Evolutionary conservation across 2,329 filamentous ascomycete species (phyloP), one percentile per base, ranked within the genome.

Genomic region (Bipolaris zeicola): DNA sequence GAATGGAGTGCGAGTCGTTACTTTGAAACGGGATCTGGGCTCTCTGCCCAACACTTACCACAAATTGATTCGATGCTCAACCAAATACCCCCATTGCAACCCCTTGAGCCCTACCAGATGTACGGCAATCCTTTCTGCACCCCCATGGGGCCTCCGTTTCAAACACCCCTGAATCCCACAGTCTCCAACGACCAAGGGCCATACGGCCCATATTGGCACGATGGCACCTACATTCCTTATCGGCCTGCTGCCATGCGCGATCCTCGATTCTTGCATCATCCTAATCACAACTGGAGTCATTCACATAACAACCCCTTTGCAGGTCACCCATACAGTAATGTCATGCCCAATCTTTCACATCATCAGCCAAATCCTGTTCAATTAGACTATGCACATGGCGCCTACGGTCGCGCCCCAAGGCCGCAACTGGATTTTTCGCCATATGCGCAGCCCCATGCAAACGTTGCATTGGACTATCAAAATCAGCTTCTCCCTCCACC

Each of bases 61-160:
- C 83, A 83, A 50, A 81, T 87, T 61, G 86, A 88, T 67, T 88
- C 86, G 5, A 79, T 87, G 71, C 76, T 88, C 52, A 82, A 86
- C 54, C 86, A 88, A 69, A 81, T 81, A 55, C 77, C 83, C 5
- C 77, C 87, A 13, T 84, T 88, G 45, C 83, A 86, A 28, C 67
- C 66, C 34, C 69, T 71, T 36, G 79, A 85, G 55, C 85, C 87
- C 48, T 82, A 83, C 61, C 81, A 80, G 52, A 68, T 75, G 59
- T 76, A 75, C 44, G 72, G 69, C 5, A 67, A 70, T 31, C 68
- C 68, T 6, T 75, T 70, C 41, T 64, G 65, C 47, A 70, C 66
- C 13, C 65, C 67, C 13, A 67, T 75, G 62, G 73, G 70, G 7
- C 68, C 70, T 14, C 67, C 71, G 10, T 61, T 76, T 16, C 74